phyloP scores from a whole-genome alignment of 225 moss, liverwort and hornwort genomes.

The Pseudoscleropodium purum region DNA sequence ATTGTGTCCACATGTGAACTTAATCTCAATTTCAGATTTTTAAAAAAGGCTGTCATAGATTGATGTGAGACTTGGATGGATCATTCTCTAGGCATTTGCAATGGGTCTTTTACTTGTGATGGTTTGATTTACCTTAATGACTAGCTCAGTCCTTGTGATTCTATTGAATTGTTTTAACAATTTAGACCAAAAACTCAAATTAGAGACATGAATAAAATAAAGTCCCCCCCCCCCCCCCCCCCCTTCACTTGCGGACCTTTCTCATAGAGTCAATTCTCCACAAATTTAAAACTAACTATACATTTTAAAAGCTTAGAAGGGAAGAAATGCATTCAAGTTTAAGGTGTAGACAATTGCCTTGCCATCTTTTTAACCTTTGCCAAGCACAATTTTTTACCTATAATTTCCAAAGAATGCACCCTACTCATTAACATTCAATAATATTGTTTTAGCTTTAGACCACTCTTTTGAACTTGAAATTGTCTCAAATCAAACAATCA shows the following conservation, averaged over 20 bases:
- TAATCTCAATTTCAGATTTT: neutral
- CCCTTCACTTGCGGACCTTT: neutral
- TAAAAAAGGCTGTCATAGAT: rapidly evolving
- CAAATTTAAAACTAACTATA: neutral
- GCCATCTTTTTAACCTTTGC: neutral
- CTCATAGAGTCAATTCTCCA: neutral
- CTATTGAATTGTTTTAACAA: neutral
- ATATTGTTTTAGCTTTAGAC: neutral
- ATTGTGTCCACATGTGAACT: neutral
- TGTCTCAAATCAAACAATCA: neutral
- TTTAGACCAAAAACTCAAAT: neutral
- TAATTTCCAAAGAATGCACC: neutral
- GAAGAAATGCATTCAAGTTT: neutral
- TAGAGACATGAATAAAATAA: neutral
- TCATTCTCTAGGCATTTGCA: neutral
- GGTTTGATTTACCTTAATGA: neutral
- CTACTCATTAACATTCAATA: neutral
- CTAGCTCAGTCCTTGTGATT: neutral
- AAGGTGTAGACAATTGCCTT: neutral
- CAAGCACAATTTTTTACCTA: neutral
- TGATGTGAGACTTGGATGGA: neutral
- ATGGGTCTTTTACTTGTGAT: neutral
- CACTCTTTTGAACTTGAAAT: rapidly evolving
- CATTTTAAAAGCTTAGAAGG: neutral
- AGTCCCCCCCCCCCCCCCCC: neutral